These are phyloP conservation scores for Blastobotrys apis DNA, from an alignment of 1,139 yeast genomes.

Conservation along the genomic window DNA sequence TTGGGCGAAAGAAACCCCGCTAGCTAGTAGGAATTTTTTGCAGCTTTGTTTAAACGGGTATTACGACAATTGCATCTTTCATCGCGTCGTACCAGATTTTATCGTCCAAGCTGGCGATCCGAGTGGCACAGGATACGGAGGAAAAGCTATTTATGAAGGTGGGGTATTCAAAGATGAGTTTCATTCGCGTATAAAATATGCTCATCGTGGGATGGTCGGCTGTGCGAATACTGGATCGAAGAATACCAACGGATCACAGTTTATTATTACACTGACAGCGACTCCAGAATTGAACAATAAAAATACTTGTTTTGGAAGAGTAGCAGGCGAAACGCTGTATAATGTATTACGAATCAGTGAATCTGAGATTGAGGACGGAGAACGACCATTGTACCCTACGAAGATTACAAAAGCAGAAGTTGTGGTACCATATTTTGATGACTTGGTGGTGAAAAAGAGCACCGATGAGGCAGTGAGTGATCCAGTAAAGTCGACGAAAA, in stretches of 20 bases:
- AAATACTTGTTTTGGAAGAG: conserved; percentile 57
- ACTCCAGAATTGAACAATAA: conserved; percentile 43
- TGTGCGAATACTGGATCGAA: conserved; percentile 39
- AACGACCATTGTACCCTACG: conserved; percentile 51
- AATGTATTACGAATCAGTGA: conserved; percentile 51
- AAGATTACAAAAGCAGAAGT: conserved; percentile 43
- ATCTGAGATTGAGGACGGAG: conserved; percentile 43
- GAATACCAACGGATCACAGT: conserved; percentile 43
- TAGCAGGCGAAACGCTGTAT: conserved; percentile 57
- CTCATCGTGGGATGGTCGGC: conserved; percentile 55
- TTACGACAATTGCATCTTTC: conserved; percentile 44
- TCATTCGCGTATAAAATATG: conserved; percentile 52
- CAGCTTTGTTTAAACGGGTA: conserved; percentile 45
- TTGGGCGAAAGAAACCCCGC: conserved; percentile 70
- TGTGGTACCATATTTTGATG: conserved; percentile 49
- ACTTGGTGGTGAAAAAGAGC: conserved; percentile 31
- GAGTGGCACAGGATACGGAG: conserved; percentile 36
- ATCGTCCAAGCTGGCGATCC: conserved; percentile 42
- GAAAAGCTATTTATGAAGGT: conserved; percentile 27
- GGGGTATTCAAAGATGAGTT: conserved; percentile 44
- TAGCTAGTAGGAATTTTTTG: conserved; percentile 47
- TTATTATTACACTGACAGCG: conserved; percentile 52
- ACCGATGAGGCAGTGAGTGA: conserved; percentile 5
- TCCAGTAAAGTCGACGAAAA: conserved; percentile 9
- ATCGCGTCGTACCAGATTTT: conserved; percentile 39